Conservation (phyloP, 441 rosid genomes). For the Monsonia emarginata region DNA sequence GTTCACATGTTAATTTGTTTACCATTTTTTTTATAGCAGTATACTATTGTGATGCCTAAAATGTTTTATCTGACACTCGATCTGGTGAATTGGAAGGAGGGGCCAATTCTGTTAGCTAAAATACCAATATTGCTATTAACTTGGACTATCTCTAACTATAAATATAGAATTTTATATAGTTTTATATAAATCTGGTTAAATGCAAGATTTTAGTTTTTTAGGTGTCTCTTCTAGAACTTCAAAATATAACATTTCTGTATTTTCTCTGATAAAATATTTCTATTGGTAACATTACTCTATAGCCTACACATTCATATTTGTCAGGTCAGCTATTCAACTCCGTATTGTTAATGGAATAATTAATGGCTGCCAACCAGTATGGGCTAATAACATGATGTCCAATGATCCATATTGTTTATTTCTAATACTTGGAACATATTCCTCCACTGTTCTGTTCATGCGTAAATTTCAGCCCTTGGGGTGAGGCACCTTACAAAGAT, state of each 20-base stretch:
- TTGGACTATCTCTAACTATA: neutral
- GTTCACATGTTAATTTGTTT: neutral
- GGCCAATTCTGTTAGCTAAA: neutral
- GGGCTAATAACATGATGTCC: neutral
- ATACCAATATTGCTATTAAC: neutral
- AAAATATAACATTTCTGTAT: neutral
- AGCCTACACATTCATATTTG: neutral
- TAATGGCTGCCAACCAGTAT: neutral
- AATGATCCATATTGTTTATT: neutral
- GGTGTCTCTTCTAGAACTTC: neutral
- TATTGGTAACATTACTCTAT: neutral
- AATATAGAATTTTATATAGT: neutral
- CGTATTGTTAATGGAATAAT: neutral
- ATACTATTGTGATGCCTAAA: neutral
- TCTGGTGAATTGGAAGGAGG: neutral
- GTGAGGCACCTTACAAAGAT: constrained; percentile 46
- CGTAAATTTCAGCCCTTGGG: constrained; percentile 54
- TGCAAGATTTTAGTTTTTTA: neutral
- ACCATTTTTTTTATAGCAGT: neutral
- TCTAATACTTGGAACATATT: constrained; percentile 8
- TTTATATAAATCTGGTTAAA: neutral
- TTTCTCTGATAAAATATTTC: neutral
- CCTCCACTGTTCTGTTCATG: constrained; percentile 16
- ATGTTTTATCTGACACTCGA: neutral
- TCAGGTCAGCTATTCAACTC: neutral